Conservation (phyloP, 768 basidiomycete species). For the Paxillus involutus region DNA sequence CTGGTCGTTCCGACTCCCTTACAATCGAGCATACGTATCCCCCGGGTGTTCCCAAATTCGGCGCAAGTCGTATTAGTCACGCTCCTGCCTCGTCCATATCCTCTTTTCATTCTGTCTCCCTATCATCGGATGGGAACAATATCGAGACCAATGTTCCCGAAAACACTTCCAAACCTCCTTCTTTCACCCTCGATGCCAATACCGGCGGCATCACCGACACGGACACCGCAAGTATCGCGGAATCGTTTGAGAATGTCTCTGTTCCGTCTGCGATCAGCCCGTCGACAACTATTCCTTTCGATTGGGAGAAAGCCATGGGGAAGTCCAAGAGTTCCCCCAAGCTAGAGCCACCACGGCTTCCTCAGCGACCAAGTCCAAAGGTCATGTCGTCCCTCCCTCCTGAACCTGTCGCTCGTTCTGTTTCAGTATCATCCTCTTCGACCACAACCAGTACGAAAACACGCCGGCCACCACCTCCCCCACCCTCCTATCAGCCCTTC, state of each 20-base stretch:
- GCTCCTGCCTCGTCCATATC: slow-evolving; percentile 70
- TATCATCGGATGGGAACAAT: slow-evolving; percentile 60
- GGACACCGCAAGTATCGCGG: slow-evolving; percentile 60
- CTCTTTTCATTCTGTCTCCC: slow-evolving; percentile 81
- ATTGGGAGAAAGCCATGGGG: slow-evolving; percentile 51
- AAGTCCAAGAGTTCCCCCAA: slow-evolving; percentile 29
- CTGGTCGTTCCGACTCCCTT: slow-evolving; percentile 45
- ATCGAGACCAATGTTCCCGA: slow-evolving; percentile 15
- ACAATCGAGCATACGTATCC: slow-evolving; percentile 64
- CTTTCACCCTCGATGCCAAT: slow-evolving; percentile 47
- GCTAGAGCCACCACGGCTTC: slow-evolving; percentile 45
- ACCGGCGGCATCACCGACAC: slow-evolving; percentile 35
- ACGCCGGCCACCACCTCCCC: slow-evolving; percentile 45
- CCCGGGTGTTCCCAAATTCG: slow-evolving; percentile 35
- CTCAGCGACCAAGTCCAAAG: slow-evolving; percentile 41
- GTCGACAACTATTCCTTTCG: slow-evolving; percentile 42
- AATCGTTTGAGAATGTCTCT: slow-evolving; percentile 73
- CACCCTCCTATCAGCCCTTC: slow-evolving; percentile 28
- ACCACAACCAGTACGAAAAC: slow-evolving; percentile 36
- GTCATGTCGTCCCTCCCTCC: slow-evolving; percentile 18
- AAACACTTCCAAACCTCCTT: slow-evolving; percentile 37
- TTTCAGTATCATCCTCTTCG: slow-evolving; percentile 38
- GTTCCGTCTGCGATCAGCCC: slow-evolving; percentile 55
- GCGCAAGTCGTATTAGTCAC: slow-evolving; percentile 42
- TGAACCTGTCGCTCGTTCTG: slow-evolving; percentile 31